phyloP scores from a whole-genome alignment of 208 protist species.

The Acanthamoeba lugdunensis region DNA sequence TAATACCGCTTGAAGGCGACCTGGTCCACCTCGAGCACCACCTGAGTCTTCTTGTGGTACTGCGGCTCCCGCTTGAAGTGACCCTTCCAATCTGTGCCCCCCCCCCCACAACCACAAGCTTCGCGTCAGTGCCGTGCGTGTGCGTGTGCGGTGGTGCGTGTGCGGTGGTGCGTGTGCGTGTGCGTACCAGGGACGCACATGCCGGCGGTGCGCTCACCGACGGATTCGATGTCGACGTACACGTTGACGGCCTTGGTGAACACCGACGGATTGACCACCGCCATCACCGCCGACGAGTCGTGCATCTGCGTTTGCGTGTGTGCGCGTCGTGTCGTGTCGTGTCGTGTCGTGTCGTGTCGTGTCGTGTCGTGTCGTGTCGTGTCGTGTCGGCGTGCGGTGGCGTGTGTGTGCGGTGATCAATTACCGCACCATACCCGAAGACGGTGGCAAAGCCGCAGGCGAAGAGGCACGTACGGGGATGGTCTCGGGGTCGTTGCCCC shows the following conservation, averaged over 20 bases:
- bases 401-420: too few species aligned
- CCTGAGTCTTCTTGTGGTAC: constrained; percentile 47
- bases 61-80: constrained; percentile 35
- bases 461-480: neutral
- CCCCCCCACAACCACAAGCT: too few species aligned
- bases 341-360: too few species aligned
- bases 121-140: too few species aligned
- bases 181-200: constrained; percentile 61
- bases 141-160: neutral
- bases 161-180: too few species aligned
- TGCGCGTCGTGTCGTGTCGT: too few species aligned
- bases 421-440: neutral
- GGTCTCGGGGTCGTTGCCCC: constrained; percentile 48
- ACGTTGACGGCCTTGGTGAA: constrained; percentile 30
- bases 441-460: neutral
- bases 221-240: constrained; percentile 15
- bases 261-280: constrained; percentile 6
- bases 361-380: too few species aligned
- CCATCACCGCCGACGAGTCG: constrained; percentile 56
- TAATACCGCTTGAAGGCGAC: constrained; percentile 31
- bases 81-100: constrained; percentile 33
- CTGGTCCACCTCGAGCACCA: neutral
- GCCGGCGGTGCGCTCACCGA: neutral
- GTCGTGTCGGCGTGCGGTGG: too few species aligned
- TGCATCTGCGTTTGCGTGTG: constrained; percentile 2